Percentiles rank a stretch among this genome's conserved stretches.
Evolutionary conservation across 202 grass and related monocot species (phyloP).

Genomic region (Tripidium arundinaceum): DNA sequence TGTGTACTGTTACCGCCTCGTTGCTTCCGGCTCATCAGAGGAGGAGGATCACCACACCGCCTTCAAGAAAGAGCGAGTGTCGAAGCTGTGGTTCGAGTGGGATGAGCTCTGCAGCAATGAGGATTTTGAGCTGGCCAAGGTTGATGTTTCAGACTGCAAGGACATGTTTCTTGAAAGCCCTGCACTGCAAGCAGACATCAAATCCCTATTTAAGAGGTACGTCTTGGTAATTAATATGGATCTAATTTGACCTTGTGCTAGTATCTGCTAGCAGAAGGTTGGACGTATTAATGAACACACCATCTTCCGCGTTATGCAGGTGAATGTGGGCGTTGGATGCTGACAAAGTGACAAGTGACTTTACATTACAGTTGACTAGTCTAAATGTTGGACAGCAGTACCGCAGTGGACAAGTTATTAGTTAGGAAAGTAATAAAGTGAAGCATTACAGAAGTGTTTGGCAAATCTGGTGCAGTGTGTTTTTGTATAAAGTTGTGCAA

Average conservation of each 20-base stretch:
- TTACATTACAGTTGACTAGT: neutral
- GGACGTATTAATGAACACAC: neutral
- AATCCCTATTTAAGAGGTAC: constrained; percentile 57
- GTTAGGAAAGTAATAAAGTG: neutral
- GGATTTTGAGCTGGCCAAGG: constrained; percentile 49
- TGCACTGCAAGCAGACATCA: constrained; percentile 46
- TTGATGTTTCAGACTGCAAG: constrained; percentile 40
- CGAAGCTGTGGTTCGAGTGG: constrained; percentile 87
- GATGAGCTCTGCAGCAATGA: constrained; percentile 33
- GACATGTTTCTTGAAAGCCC: constrained; percentile 62
- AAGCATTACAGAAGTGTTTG: neutral
- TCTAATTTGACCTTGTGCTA: neutral
- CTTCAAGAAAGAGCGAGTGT: constrained; percentile 56
- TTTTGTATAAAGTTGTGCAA: neutral
- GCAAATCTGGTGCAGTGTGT: neutral
- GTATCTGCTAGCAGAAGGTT: neutral
- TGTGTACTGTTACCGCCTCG: constrained; percentile 66
- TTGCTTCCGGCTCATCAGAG: constrained; percentile 53
- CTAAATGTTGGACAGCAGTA: neutral
- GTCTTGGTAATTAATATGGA: neutral
- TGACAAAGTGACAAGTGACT: neutral
- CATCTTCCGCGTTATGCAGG: constrained; percentile 11
- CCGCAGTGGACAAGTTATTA: neutral
- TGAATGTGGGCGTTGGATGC: neutral
- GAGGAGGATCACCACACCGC: constrained; percentile 62